Percentiles rank a stretch among this genome's conserved stretches.
phyloP scores from a whole-genome alignment of 2,329 filamentous ascomycete species.

The Penicillium sp. region DNA sequence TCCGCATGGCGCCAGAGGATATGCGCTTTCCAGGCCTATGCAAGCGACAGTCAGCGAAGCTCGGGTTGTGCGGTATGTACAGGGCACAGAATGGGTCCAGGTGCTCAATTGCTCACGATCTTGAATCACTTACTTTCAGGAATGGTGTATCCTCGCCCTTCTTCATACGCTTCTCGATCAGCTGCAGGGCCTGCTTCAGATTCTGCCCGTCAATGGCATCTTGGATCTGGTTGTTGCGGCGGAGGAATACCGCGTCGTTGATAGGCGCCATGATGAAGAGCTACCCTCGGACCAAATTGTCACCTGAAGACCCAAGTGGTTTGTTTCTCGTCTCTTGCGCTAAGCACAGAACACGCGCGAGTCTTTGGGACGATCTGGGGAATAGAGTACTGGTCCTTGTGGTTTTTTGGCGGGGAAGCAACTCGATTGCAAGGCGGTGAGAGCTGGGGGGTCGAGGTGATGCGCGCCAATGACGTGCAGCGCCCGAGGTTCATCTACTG shows the following conservation, averaged over 20 bases:
- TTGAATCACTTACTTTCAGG: conserved; percentile 41
- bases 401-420: conserved; percentile 32
- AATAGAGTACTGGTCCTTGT: conserved; percentile 1
- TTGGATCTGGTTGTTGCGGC: conserved; percentile 57
- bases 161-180: conserved; percentile 60
- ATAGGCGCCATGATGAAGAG: conserved; percentile 39
- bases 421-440: conserved; percentile 28
- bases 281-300: not conserved
- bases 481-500: not conserved
- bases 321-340: conserved; percentile 31
- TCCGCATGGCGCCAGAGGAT: conserved; percentile 51
- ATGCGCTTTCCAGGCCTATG: conserved; percentile 53
- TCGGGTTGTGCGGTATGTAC: not conserved
- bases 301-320: not conserved
- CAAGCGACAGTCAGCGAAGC: conserved; percentile 17
- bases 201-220: conserved; percentile 57
- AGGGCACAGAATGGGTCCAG: not conserved
- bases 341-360: conserved; percentile 35
- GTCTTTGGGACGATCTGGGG: conserved; percentile 6
- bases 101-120: not conserved
- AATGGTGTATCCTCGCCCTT: conserved; percentile 58
- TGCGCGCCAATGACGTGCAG: not conserved
- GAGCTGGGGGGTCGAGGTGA: not conserved
- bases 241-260: conserved; percentile 49
- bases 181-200: conserved; percentile 56